phyloP scores from a whole-genome alignment of 2,329 filamentous ascomycete species.

The Cladosporium sp. region DNA sequence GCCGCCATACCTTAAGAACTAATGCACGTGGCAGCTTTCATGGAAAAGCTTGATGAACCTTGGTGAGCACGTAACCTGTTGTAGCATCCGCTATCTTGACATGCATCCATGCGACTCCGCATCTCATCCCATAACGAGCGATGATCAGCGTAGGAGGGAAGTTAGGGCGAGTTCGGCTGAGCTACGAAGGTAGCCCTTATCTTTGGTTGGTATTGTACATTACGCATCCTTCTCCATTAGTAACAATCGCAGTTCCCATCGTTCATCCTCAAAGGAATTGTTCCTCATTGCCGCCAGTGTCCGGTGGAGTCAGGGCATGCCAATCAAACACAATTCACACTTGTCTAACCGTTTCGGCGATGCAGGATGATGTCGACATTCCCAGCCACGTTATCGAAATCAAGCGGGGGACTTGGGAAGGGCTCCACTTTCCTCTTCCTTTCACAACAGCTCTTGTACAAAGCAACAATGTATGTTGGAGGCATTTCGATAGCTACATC shows the following conservation, averaged over 20 bases:
- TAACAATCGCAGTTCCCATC: not conserved
- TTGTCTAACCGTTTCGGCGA: not conserved
- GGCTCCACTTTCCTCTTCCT: not conserved
- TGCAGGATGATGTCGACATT: not conserved
- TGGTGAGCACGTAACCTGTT: conserved; percentile 10
- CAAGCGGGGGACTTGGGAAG: not conserved
- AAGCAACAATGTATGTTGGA: not conserved
- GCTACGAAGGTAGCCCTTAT: not conserved
- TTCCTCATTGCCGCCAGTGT: not conserved
- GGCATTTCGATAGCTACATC: not conserved
- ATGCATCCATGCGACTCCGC: conserved; percentile 10
- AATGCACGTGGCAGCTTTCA: not conserved
- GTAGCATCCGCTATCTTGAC: conserved; percentile 6
- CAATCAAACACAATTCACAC: not conserved
- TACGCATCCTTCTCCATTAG: not conserved
- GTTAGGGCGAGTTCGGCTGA: not conserved
- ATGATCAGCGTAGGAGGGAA: not conserved
- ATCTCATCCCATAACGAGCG: not conserved
- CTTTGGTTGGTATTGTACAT: not conserved
- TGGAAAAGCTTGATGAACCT: conserved; percentile 10
- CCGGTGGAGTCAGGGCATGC: too few relatives aligned
- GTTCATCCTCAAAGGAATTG: not conserved
- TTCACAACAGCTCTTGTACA: not conserved
- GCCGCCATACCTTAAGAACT: not conserved
- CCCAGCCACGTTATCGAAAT: not conserved